phyloP scores from a whole-genome alignment of 1,284 basidiomycete species.

The Exobasidium cylindrosporum region DNA sequence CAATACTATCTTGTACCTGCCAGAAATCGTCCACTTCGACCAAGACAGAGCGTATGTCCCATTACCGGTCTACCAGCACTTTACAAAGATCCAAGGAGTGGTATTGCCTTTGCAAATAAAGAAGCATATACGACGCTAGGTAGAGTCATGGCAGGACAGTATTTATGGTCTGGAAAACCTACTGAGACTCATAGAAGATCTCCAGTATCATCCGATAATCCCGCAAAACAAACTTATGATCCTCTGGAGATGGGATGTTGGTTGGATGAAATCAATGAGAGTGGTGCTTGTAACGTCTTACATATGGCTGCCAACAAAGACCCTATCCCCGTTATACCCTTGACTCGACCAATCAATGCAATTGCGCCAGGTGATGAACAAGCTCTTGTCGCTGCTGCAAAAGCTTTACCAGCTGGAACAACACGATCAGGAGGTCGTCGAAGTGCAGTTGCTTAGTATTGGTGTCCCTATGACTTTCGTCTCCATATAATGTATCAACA shows the following conservation, averaged over 20 bases:
- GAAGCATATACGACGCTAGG: constrained; percentile 67
- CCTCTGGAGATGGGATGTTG: constrained; percentile 32
- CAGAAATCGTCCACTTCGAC: constrained; percentile 56
- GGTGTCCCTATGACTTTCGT: too few species aligned
- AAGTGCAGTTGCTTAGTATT: neutral
- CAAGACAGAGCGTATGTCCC: constrained; percentile 56
- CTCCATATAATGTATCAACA: neutral
- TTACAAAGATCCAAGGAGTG: constrained; percentile 72
- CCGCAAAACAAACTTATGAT: constrained; percentile 15
- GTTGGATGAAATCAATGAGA: constrained; percentile 22
- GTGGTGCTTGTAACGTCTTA: constrained; percentile 24
- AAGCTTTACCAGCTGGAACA: constrained; percentile 25
- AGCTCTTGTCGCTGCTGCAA: constrained; percentile 26
- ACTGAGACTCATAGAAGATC: too few species aligned
- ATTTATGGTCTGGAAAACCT: constrained; percentile 31
- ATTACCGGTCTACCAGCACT: constrained; percentile 59
- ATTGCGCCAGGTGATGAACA: constrained; percentile 39
- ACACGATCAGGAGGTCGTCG: constrained; percentile 24
- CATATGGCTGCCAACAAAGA: neutral
- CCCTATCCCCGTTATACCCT: neutral
- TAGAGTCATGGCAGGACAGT: constrained; percentile 61
- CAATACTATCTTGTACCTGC: constrained; percentile 54
- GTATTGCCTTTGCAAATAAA: constrained; percentile 70
- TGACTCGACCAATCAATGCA: constrained; percentile 7
- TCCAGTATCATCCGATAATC: too few species aligned